Evolutionary conservation across 495 filamentous ascomycete species (phyloP), one percentile per base, ranked within the genome.

Genomic region (Friedmanniomyces endolithicus): DNA sequence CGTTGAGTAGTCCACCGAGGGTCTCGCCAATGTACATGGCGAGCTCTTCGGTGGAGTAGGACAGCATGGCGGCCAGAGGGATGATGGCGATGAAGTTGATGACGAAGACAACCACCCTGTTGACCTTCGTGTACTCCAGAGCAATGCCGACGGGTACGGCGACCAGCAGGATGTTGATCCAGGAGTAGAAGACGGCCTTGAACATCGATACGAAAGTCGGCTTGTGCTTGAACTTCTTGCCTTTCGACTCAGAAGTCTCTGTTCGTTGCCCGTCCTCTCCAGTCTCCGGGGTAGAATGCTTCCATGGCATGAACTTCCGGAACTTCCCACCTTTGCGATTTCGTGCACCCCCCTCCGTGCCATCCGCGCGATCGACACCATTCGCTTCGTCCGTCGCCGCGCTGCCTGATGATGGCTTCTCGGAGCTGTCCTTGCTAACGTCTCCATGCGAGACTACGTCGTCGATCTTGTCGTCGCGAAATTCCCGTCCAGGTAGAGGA

Each of bases 71-170:
- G 12, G 70, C 70, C 27, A 73, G 54, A 1, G 70, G 70, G 35
- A 94, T 76, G 57, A 94, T 94, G 35, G 88, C 88, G 57, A 92
- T 78, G 64, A 94, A 94, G 70, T 94, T 94, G 61, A 92, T 75
- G 24, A 85, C 78, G 63, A 94, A 94, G n/a, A 89, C 76, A 14
- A 70, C 75, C 27, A 84, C 69, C 1, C 72, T 71, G 55, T 75
- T 72, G 24, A 79, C 70, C 20, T 74, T 50, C 25, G 80, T 72
- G 64, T 79, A 86, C 61, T 85, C 76, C 53, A 88, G 63, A 1
- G 75, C 83, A 65, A 94, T 87, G 48, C 89, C 89, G 12, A 79
- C 78, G 6, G 89, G 89, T 9, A 83, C 87, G 39, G 83, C 81
- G 16, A 95, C 33, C n/a, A 94, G 63, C 14, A 95, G 68, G 12